Evolutionary conservation across 1,139 yeast genomes (phyloP), one percentile per base, ranked within the genome.

Genomic region (Hanseniaspora uvarum): DNA sequence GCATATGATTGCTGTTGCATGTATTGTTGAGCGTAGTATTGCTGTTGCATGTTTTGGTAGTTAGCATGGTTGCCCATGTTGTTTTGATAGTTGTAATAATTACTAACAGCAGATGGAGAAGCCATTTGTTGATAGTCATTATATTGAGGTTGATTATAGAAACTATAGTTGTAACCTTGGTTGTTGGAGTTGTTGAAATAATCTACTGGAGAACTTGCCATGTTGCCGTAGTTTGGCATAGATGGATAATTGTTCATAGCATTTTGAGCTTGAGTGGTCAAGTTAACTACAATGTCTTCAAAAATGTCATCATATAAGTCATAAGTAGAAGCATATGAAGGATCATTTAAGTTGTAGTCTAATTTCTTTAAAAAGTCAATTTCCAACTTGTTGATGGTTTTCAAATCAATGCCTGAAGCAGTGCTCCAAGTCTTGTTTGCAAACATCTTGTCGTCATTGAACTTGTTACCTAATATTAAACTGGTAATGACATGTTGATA

Each of bases 351-450:
- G 58, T 64, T 68, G 72, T 72, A 70, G 26, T 68, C 62, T 43
- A 70, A 61, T 21, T 61, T 53, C 2, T 58, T 55, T 38, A 92
- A 75, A 96, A 97, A 92, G 50, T 72, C 73, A 56, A 77, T 77
- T 71, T 92, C 98, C 59, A 79, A 72, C 24, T 68, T 65, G 62
- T 89, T 87, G 58, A 92, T 73, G 39, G 75, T 70, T 3, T 63
- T 63, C 54, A 86, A 74, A 16, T 78, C 71, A 59, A 92, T 75
- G 26, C 95, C 95, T 14, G 96, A 86, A 23, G 96, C 97, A 55
- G 88, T 92, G 47, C 88, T 78, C 98, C 98, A 92, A 10, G 96
- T 87, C 64, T 81, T 81, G 70, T 89, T 92, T 58, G 95, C 88
- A 65, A 92, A 92, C 26, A 97, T 92, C 70, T 89, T 88, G 71